Conservation (phyloP, 2,329 filamentous ascomycete species). For the Macrophomina phaseolina region DNA sequence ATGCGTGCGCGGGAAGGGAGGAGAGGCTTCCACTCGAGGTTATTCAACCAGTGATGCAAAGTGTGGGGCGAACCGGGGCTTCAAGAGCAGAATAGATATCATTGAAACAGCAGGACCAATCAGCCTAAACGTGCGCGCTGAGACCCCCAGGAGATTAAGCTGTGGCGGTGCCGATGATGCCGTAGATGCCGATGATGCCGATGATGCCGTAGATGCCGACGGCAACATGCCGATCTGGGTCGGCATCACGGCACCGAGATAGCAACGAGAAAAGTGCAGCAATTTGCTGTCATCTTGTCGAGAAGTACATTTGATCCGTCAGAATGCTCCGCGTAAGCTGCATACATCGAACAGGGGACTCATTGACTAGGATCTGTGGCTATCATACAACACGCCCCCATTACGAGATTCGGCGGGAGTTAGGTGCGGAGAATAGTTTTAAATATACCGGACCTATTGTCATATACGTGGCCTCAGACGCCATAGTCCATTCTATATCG, state of each 20-base stretch:
- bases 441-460: too few relatives aligned
- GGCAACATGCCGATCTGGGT: neutral
- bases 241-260: constrained; percentile 2
- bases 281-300: neutral
- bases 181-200: constrained; percentile 16
- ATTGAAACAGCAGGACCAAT: neutral
- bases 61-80: neutral
- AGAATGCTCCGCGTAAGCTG: neutral
- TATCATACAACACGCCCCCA: neutral
- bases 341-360: neutral
- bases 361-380: neutral
- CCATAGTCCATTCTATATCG: too few relatives aligned
- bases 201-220: constrained; percentile 19
- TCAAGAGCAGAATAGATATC: neutral
- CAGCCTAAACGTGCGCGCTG: neutral
- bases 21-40: neutral
- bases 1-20: too few relatives aligned
- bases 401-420: too few relatives aligned
- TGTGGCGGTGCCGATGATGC: constrained; percentile 7
- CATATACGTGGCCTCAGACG: too few relatives aligned
- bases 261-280: neutral
- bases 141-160: neutral
- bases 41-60: neutral
- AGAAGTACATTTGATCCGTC: neutral
- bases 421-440: neutral